Percentiles rank a stretch among this genome's conserved stretches.
Conservation (phyloP, 2,329 filamentous ascomycete species). For the Nigrospora osmanthi region DNA sequence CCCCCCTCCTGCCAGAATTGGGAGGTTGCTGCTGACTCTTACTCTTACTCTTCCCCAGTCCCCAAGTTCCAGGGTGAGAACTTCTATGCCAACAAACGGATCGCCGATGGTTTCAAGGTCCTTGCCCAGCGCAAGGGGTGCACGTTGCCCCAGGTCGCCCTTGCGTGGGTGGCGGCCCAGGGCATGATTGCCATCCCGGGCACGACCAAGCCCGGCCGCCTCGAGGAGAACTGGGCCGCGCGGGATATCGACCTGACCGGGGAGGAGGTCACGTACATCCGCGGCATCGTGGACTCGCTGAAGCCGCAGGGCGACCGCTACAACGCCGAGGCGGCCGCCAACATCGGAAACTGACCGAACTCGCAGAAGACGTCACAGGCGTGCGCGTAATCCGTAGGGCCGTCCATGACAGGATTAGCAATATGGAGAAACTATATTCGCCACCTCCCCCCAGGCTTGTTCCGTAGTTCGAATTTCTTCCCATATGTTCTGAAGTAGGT, state of each 20-base stretch:
- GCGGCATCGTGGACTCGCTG: background rate
- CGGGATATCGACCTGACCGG: constrained; percentile 22
- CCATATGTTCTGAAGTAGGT: no score
- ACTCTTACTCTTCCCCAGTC: constrained; percentile 5
- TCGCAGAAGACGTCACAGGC: no score
- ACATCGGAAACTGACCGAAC: background rate
- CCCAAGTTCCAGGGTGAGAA: constrained; percentile 34
- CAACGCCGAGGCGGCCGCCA: constrained; percentile 15
- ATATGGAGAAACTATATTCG: no score
- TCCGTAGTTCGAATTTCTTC: no score
- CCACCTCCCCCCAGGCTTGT: no score
- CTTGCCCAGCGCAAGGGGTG: constrained; percentile 25
- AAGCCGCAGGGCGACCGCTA: constrained; percentile 12
- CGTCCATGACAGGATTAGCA: no score
- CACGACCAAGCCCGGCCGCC: background rate
- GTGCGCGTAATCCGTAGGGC: no score
- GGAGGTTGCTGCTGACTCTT: background rate
- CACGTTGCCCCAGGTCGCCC: constrained; percentile 22
- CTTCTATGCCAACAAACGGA: constrained; percentile 33
- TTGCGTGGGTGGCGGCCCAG: constrained; percentile 25
- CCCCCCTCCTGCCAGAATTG: no score
- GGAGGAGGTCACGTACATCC: constrained; percentile 25
- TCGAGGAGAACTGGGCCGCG: constrained; percentile 18
- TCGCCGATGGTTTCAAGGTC: constrained; percentile 32
- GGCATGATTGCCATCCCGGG: constrained; percentile 5